Evolutionary conservation across 2,329 filamentous ascomycete species (phyloP).

Genomic region (Trichoderma lentiforme): DNA sequence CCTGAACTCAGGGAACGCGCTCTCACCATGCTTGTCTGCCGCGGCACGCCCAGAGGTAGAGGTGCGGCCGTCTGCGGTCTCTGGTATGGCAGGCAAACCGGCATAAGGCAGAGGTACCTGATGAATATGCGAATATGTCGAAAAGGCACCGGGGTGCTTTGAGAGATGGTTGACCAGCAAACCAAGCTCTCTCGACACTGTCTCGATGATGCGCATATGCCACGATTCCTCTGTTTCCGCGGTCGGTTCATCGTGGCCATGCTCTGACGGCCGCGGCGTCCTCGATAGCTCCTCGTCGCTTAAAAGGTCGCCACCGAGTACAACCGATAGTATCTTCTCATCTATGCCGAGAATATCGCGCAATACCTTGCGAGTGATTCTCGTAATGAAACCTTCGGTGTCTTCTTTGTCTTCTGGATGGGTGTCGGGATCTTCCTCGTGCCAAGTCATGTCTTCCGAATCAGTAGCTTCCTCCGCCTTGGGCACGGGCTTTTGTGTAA

Average conservation of each 20-base stretch:
- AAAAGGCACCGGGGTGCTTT: slow-evolving; percentile 79
- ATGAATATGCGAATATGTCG: slow-evolving; percentile 68
- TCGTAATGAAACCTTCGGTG: slow-evolving; percentile 70
- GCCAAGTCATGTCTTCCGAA: slow-evolving; percentile 47
- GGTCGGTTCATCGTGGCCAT: slow-evolving; percentile 23
- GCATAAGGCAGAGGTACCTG: slow-evolving; percentile 70
- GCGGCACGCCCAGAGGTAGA: slow-evolving; percentile 26
- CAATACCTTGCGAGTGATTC: slow-evolving; percentile 81
- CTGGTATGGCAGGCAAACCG: slow-evolving; percentile 65
- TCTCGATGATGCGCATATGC: slow-evolving; percentile 77
- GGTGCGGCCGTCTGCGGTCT: slow-evolving; percentile 39
- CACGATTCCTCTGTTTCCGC: slow-evolving; percentile 50
- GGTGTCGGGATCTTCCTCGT: slow-evolving; percentile 32
- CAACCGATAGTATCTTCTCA: slow-evolving; percentile 75
- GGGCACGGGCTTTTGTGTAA: slow-evolving; percentile 37
- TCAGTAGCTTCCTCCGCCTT: background rate
- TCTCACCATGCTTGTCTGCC: slow-evolving; percentile 24
- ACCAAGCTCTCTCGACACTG: slow-evolving; percentile 83
- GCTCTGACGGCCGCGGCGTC: slow-evolving; percentile 41
- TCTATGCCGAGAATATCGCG: slow-evolving; percentile 89
- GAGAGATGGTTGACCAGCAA: slow-evolving; percentile 78
- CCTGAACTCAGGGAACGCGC: slow-evolving; percentile 41
- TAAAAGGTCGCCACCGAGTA: slow-evolving; percentile 78
- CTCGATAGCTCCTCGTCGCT: slow-evolving; percentile 46
- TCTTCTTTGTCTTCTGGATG: slow-evolving; percentile 44